A percentile compares a stretch with the other conserved stretches of the same genome.
Conservation (phyloP, 2,329 filamentous ascomycete genomes). For the Alternaria incomplexa region DNA sequence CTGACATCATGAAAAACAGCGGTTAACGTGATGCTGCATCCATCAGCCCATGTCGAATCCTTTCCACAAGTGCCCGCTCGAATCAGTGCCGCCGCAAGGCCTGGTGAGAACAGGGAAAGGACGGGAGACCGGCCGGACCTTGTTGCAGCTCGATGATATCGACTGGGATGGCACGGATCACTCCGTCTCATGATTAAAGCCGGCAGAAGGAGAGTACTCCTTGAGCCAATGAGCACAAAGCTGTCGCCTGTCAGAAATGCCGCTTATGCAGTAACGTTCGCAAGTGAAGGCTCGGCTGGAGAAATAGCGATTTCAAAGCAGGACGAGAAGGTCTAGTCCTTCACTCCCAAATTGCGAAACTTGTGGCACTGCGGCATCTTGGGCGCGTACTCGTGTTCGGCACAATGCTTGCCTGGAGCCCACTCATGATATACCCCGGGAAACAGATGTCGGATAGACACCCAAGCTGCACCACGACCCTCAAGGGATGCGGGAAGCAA, state of each 20-base stretch:
- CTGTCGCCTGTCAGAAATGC: slow-evolving; percentile 34
- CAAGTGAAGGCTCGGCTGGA: slow-evolving; percentile 42
- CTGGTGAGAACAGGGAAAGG: slow-evolving; percentile 32
- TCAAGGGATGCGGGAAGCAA: slow-evolving; percentile 47
- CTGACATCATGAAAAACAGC: slow-evolving; percentile 39
- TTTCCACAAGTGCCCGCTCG: slow-evolving; percentile 37
- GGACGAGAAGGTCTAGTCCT: slow-evolving; percentile 15
- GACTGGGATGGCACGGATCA: slow-evolving; percentile 40
- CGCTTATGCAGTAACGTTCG: slow-evolving; percentile 50
- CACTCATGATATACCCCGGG: neutral
- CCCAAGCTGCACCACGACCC: slow-evolving; percentile 36
- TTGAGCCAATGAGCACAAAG: slow-evolving; percentile 34
- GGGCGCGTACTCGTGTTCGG: slow-evolving; percentile 22
- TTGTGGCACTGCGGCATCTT: slow-evolving; percentile 27
- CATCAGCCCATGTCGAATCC: slow-evolving; percentile 47
- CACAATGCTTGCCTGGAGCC: slow-evolving; percentile 15
- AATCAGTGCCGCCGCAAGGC: slow-evolving; percentile 33
- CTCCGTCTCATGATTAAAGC: slow-evolving; percentile 35
- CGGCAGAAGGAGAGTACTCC: slow-evolving; percentile 32
- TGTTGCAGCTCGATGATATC: slow-evolving; percentile 28
- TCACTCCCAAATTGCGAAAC: slow-evolving; percentile 24
- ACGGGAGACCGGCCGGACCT: slow-evolving; percentile 41
- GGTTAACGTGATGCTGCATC: slow-evolving; percentile 33
- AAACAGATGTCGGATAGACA: slow-evolving; percentile 20
- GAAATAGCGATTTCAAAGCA: slow-evolving; percentile 43